A percentile compares a stretch with the other conserved stretches of the same genome.
These are phyloP conservation scores for Leishmania mexicana DNA, from an alignment of 208 protist genomes.

Conservation along the genomic window DNA sequence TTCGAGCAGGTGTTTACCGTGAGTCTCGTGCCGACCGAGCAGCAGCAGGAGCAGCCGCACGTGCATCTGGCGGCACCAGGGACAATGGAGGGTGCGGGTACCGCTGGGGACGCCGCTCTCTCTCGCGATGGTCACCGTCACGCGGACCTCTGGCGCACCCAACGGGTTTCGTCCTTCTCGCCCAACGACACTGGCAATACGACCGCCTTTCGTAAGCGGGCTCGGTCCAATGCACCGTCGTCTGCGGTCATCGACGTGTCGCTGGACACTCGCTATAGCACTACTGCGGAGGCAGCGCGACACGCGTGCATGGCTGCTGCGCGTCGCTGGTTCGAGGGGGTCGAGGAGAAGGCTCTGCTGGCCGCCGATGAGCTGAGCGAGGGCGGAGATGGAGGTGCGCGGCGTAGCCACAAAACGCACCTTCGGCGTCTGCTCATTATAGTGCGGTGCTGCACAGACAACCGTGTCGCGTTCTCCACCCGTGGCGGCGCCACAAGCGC, in stretches of 20 bases:
- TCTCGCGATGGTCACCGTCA: neutral
- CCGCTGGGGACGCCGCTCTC: neutral
- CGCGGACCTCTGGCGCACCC: neutral
- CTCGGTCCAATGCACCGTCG: neutral
- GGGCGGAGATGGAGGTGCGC: neutral
- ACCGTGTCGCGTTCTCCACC: constrained; percentile 29
- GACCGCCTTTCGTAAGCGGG: constrained; percentile 7
- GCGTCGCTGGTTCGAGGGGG: constrained; percentile 40
- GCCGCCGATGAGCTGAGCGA: neutral
- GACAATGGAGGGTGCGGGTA: neutral
- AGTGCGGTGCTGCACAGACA: constrained; percentile 61
- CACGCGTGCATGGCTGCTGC: constrained; percentile 51
- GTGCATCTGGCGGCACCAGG: neutral
- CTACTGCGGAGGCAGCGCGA: constrained; percentile 30
- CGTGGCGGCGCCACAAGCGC: neutral
- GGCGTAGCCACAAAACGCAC: neutral
- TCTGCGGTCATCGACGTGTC: constrained; percentile 6
- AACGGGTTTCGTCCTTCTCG: neutral
- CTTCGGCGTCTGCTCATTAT: constrained; percentile 46
- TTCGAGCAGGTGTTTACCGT: constrained; percentile 56
- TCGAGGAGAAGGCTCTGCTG: constrained; percentile 37
- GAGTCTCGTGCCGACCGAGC: constrained; percentile 36
- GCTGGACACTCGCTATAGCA: constrained; percentile 15
- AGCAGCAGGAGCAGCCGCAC: constrained; percentile 15
- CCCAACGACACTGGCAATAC: neutral